Evolutionary conservation across 164 flowering plant species (phyloP).

Genomic region (Macadamia tetraphylla): DNA sequence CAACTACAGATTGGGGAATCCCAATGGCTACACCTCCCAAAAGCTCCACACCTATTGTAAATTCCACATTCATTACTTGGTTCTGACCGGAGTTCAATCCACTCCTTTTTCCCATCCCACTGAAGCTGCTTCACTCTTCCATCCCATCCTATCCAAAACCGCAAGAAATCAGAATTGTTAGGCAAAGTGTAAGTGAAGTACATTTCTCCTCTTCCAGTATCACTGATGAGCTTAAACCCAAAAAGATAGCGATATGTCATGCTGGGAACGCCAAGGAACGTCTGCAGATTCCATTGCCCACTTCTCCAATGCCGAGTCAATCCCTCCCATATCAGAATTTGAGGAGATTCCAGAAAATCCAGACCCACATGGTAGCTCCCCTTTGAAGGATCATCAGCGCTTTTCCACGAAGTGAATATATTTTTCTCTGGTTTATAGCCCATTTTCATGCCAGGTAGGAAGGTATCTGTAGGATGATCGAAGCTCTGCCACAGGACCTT

Average conservation of each 20-base stretch:
- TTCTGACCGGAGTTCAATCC: neutral
- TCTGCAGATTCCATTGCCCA: constrained; percentile 16
- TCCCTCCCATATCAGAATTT: constrained; percentile 7
- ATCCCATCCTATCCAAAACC: neutral
- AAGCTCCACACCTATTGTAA: constrained; percentile 13
- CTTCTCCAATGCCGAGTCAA: constrained; percentile 14
- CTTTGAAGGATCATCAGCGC: constrained; percentile 3
- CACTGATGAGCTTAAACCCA: neutral
- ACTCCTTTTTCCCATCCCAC: constrained; percentile 5
- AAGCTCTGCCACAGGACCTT: constrained; percentile 24
- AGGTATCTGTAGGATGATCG: constrained; percentile 10
- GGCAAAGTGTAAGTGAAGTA: neutral
- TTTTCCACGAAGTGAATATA: constrained; percentile 12
- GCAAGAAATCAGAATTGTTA: neutral
- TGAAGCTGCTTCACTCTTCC: neutral
- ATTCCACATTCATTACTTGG: neutral
- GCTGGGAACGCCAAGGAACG: constrained; percentile 5
- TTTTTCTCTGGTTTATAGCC: neutral
- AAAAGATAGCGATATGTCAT: neutral
- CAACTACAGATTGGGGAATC: constrained; percentile 13
- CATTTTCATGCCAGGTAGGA: constrained; percentile 13
- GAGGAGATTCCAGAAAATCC: neutral
- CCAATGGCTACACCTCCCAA: constrained; percentile 8
- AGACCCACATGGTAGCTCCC: constrained; percentile 11
- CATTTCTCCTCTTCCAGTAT: neutral